These are phyloP conservation scores for Astraeus odoratus DNA, from an alignment of 768 basidiomycete genomes.

Conservation along the genomic window DNA sequence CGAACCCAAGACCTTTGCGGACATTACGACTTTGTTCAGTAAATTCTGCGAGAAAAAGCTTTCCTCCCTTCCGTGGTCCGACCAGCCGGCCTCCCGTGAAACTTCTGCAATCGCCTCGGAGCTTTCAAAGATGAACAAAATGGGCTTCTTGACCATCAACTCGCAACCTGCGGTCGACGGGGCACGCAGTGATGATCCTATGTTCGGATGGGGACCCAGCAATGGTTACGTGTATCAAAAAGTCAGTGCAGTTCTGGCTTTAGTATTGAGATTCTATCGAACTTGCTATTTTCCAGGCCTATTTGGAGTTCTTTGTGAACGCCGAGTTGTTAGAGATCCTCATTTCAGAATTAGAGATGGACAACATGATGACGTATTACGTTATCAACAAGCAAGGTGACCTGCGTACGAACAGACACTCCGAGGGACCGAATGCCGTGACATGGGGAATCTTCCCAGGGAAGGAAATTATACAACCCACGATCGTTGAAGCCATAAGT, in stretches of 20 bases:
- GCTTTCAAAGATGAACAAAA: constrained; percentile 78
- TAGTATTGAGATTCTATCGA: constrained; percentile 2
- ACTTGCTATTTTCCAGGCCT: constrained; percentile 52
- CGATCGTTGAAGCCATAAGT: constrained; percentile 93
- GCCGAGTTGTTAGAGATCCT: constrained; percentile 67
- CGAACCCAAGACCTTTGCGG: constrained; percentile 56
- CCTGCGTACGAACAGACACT: constrained; percentile 88
- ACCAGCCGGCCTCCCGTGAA: constrained; percentile 79
- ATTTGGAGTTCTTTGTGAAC: constrained; percentile 91
- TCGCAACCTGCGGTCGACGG: constrained; percentile 96
- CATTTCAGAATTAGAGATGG: constrained; percentile 76
- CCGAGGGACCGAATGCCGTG: constrained; percentile 95
- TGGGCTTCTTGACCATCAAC: constrained; percentile 96
- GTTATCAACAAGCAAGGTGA: constrained; percentile 96
- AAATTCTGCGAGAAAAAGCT: constrained; percentile 75
- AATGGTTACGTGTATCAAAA: constrained; percentile 97
- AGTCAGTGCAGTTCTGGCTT: constrained; percentile 32
- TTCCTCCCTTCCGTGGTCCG: constrained; percentile 88
- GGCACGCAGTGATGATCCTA: constrained; percentile 72
- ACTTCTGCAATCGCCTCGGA: constrained; percentile 73
- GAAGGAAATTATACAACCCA: constrained; percentile 94
- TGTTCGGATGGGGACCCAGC: constrained; percentile 89
- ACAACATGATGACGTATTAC: constrained; percentile 90
- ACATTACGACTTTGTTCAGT: constrained; percentile 70
- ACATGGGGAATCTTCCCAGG: constrained; percentile 98